Conservation (phyloP, 73 alveolate species). For the Uronychia setigera region DNA sequence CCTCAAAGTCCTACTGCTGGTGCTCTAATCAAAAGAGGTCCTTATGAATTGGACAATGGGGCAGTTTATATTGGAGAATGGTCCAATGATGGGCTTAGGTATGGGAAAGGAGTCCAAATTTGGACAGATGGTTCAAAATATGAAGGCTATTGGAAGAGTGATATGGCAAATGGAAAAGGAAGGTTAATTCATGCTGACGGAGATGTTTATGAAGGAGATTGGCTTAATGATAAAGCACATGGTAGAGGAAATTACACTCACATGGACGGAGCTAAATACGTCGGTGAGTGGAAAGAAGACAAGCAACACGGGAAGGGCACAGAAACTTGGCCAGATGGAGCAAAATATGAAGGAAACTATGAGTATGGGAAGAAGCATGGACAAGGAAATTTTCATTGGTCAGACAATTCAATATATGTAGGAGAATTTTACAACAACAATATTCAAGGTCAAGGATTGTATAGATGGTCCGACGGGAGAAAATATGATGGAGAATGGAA, state of each 20-base stretch:
- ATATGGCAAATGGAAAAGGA: slow-evolving; percentile 66
- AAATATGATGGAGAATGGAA: slow-evolving; percentile 63
- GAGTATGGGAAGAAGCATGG: slow-evolving; percentile 65
- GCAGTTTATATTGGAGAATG: slow-evolving; percentile 40
- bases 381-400: slow-evolving; percentile 63
- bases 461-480: slow-evolving; percentile 71
- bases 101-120: slow-evolving; percentile 79
- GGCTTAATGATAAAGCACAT: slow-evolving; percentile 52
- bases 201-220: slow-evolving; percentile 48
- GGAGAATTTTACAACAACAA: slow-evolving; percentile 70
- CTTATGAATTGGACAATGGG: slow-evolving; percentile 39
- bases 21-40: slow-evolving; percentile 11
- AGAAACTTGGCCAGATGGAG: slow-evolving; percentile 46
- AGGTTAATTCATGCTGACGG: slow-evolving; percentile 48
- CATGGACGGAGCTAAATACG: slow-evolving; percentile 55
- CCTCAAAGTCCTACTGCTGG: not conserved
- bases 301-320: slow-evolving; percentile 52
- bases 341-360: slow-evolving; percentile 43
- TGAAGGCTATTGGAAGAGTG: slow-evolving; percentile 63
- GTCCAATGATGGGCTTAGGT: slow-evolving; percentile 17
- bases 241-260: slow-evolving; percentile 51
- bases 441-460: slow-evolving; percentile 73
- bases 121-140: slow-evolving; percentile 71
- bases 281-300: slow-evolving; percentile 52
- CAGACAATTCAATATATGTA: slow-evolving; percentile 70